Percentiles rank a stretch among this genome's conserved stretches.
Conservation (phyloP, 2,329 filamentous ascomycete species). For the Dactylellina leptospora region DNA sequence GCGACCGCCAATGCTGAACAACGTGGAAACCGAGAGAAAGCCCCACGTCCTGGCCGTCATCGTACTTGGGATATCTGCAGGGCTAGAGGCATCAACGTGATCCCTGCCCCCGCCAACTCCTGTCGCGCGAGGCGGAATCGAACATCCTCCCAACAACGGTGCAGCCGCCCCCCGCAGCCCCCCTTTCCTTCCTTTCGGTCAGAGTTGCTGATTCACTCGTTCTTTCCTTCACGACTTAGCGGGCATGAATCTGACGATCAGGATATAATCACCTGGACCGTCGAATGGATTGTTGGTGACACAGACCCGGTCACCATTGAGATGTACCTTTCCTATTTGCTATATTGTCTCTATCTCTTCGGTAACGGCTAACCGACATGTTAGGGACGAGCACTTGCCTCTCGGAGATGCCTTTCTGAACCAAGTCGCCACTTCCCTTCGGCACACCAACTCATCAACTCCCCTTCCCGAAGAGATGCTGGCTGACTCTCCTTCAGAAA, state of each 20-base stretch:
- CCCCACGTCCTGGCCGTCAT: neutral
- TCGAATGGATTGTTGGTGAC: slow-evolving; percentile 32
- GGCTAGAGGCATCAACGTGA: slow-evolving; percentile 12
- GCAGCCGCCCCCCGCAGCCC: neutral
- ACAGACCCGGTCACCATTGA: slow-evolving; percentile 1
- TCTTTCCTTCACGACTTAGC: no score
- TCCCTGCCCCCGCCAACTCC: slow-evolving; percentile 23
- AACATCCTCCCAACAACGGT: slow-evolving; percentile 5
- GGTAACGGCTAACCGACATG: neutral
- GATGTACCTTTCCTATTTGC: slow-evolving; percentile 12
- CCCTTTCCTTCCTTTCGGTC: neutral
- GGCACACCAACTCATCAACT: neutral
- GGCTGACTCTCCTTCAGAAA: neutral
- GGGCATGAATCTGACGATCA: no score
- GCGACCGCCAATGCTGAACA: neutral
- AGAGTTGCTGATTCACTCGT: no score
- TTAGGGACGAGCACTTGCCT: slow-evolving; percentile 25
- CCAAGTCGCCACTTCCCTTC: slow-evolving; percentile 7
- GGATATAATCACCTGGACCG: slow-evolving; percentile 24
- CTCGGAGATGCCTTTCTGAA: slow-evolving; percentile 15
- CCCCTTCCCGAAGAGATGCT: neutral
- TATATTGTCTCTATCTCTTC: neutral
- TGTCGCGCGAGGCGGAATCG: slow-evolving; percentile 27
- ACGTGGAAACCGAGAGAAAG: neutral
- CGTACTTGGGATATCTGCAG: slow-evolving; percentile 2